Conservation (phyloP, 2,329 filamentous ascomycete genomes). For the Colletotrichum tropicale region DNA sequence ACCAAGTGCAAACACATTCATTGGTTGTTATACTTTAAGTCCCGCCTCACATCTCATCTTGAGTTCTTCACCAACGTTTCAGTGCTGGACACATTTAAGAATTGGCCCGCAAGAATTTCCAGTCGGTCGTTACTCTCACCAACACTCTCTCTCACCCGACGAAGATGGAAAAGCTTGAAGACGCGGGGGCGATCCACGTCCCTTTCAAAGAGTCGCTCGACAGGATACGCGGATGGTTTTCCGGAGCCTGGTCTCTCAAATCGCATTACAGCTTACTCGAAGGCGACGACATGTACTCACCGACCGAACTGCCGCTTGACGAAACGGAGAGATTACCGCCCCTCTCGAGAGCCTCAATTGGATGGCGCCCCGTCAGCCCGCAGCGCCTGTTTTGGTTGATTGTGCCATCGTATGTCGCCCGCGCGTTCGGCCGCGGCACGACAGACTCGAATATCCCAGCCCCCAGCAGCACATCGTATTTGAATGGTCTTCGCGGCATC, state of each 20-base stretch:
- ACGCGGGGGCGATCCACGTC: background rate
- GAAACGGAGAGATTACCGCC: background rate
- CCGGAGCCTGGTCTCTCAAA: background rate
- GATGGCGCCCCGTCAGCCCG: background rate
- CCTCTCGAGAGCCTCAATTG: background rate
- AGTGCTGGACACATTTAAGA: background rate
- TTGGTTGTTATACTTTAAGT: background rate
- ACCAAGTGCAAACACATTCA: background rate
- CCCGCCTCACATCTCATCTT: background rate
- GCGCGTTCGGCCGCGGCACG: background rate
- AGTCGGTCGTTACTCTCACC: background rate
- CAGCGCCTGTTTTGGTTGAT: background rate
- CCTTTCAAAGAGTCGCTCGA: background rate
- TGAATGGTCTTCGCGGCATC: constrained; percentile 53
- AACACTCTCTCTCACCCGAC: background rate
- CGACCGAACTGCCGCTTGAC: background rate
- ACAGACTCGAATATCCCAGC: background rate
- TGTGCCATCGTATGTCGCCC: background rate
- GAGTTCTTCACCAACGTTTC: background rate
- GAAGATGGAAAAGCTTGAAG: background rate
- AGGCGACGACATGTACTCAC: background rate
- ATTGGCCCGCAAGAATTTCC: background rate
- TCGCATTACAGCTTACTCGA: background rate
- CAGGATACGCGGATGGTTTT: background rate
- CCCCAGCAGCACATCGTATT: constrained; percentile 46